These are phyloP conservation scores for Cordyceps tenuipes DNA, from an alignment of 2,329 filamentous ascomycete species.

Conservation along the genomic window DNA sequence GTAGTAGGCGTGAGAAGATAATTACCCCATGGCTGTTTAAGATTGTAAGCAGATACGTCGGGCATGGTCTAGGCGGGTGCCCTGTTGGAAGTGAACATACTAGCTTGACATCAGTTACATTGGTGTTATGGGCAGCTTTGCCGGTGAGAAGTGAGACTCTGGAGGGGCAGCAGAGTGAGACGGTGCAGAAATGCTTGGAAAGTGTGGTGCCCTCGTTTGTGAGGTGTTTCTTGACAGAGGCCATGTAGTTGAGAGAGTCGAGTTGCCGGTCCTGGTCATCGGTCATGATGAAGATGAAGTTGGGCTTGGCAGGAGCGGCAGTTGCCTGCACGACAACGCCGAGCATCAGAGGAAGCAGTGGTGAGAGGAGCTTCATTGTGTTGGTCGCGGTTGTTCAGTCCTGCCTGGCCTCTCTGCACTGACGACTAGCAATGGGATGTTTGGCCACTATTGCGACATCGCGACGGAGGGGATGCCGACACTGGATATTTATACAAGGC, in stretches of 20 bases:
- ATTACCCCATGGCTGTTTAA: not conserved
- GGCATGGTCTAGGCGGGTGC: not conserved
- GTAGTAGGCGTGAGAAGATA: not conserved
- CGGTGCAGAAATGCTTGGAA: constrained; percentile 55
- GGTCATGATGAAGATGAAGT: constrained; percentile 57
- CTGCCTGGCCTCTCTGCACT: not conserved
- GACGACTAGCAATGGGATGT: not conserved
- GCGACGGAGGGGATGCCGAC: not conserved
- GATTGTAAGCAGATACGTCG: constrained; percentile 16
- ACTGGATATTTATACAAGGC: not conserved
- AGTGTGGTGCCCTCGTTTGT: constrained; percentile 49
- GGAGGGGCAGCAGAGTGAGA: constrained; percentile 57
- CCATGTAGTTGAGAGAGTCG: constrained; percentile 51
- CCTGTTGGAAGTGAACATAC: constrained; percentile 42
- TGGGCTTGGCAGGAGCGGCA: constrained; percentile 27
- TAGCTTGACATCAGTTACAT: constrained; percentile 43
- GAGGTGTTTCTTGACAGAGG: constrained; percentile 44
- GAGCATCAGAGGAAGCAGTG: not conserved
- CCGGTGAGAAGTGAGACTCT: constrained; percentile 53
- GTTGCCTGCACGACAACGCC: not conserved
- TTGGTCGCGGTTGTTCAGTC: not conserved
- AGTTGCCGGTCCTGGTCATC: constrained; percentile 59
- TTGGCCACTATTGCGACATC: constrained; percentile 2
- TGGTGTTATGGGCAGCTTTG: constrained; percentile 52
- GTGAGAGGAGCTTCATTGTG: not conserved